Base-by-base conservation (phyloP, 768 basidiomycete genomes). In the Termitomyces sp. region DNA sequence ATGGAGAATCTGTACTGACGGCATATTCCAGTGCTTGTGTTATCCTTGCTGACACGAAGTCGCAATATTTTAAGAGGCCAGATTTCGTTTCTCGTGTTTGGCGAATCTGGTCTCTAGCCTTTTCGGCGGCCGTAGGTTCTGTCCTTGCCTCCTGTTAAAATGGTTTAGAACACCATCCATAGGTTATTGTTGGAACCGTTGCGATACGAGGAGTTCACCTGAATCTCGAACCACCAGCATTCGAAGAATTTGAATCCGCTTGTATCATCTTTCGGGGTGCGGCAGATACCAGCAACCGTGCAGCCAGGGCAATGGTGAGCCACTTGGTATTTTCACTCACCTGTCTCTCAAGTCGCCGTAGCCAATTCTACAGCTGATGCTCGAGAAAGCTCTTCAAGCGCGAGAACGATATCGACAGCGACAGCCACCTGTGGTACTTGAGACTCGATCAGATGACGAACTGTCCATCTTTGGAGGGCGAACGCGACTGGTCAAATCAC, bases 81-180 rank as follows among this genome's bases (percentile, higher is more conserved):
- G 58, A 71, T 8, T 71, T 87, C 12, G 75, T 79, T 53, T 70
- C 79, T 42, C 78, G 86, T 16, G 71, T 88, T 32, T 87, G 84
- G 84, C 75, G 78, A 56, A 79, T 85, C 58, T 88, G 87, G 87
- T 78, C 84, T 2, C 72, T 79, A 51, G 75, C 81, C 1, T 87
- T 87, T 67, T 76, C 80, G 13, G 80, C 87, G 16, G 78, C 83
- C 42, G 84, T 85, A 68, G 13, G 11, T 48, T 61, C 20, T 51
- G n/a, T 58, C 24, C 36, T 4, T 15, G 18, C 42, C 1, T 22
- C 3, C 50, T 16, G 2, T 22, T 28, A 7, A 35, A 24, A 18
- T 20, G 15, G 33, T 13, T 9, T 18, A 15, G 59, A 53, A 24
- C 18, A 58, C 40, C 18, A 28, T 51, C 24, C 20, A 5, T 40